These are phyloP conservation scores for Pythium folliculosum DNA, from an alignment of 352 stramenopile species.

Conservation along the genomic window DNA sequence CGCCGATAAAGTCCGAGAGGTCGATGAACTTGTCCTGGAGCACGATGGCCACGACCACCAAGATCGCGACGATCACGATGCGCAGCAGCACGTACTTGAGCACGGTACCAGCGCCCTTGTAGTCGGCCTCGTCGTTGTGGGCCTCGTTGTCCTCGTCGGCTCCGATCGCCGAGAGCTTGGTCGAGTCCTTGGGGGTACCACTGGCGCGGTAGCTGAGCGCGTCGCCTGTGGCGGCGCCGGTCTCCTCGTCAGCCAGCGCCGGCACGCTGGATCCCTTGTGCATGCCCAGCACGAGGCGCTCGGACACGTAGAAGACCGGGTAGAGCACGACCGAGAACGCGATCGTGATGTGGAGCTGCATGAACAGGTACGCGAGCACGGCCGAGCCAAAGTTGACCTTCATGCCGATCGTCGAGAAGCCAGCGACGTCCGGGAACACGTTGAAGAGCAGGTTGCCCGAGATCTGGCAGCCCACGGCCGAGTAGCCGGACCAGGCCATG, in stretches of 20 bases:
- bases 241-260: background rate
- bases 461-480: constrained; percentile 64
- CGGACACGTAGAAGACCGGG: constrained; percentile 50
- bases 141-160: constrained; percentile 8
- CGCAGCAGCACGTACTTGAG: constrained; percentile 31
- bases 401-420: constrained; percentile 31
- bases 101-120: constrained; percentile 17
- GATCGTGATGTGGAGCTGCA: constrained; percentile 52
- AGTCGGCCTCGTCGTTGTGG: constrained; percentile 20
- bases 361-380: constrained; percentile 44
- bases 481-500: constrained; percentile 50
- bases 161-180: constrained; percentile 21
- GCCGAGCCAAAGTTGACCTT: constrained; percentile 27
- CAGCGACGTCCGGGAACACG: constrained; percentile 43
- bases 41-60: constrained; percentile 26
- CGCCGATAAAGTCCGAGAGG: constrained; percentile 36
- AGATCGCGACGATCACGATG: constrained; percentile 19
- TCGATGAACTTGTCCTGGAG: constrained; percentile 39
- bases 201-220: constrained; percentile 6
- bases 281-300: constrained; percentile 32
- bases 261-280: constrained; percentile 7
- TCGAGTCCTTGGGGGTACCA: constrained; percentile 22
- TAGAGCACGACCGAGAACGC: constrained; percentile 56
- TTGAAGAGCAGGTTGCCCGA: constrained; percentile 68
- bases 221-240: background rate